Evolutionary conservation across 2,329 filamentous ascomycete genomes (phyloP).

Genomic region (Sporothrix protearum): DNA sequence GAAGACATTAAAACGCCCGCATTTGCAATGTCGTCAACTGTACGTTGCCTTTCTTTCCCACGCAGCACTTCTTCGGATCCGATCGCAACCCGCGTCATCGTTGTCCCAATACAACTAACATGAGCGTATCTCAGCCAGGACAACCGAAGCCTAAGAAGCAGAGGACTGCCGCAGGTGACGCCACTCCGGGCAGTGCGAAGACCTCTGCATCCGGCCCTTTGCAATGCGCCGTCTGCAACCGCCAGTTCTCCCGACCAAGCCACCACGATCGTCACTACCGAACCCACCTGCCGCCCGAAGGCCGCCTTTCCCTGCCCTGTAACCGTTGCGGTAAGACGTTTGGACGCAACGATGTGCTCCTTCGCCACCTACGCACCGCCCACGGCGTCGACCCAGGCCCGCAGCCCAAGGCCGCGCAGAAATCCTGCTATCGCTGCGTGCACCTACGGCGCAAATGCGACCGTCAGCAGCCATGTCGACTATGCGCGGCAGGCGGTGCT

Average conservation of each 20-base stretch:
- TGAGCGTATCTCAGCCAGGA: not conserved
- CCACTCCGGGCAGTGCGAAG: not conserved
- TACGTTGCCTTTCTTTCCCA: not conserved
- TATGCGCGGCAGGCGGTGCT: slow-evolving; percentile 27
- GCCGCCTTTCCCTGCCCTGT: slow-evolving; percentile 29
- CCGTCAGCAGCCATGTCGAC: slow-evolving; percentile 30
- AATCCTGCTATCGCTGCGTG: slow-evolving; percentile 34
- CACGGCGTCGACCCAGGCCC: slow-evolving; percentile 29
- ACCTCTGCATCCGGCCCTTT: not conserved
- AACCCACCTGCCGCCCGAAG: slow-evolving; percentile 31
- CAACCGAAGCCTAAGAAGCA: not conserved
- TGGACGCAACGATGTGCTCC: slow-evolving; percentile 32
- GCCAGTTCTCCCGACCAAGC: slow-evolving; percentile 31
- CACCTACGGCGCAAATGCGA: slow-evolving; percentile 33
- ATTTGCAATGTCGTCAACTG: not conserved
- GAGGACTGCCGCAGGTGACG: not conserved
- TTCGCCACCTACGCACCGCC: slow-evolving; percentile 32
- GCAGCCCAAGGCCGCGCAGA: slow-evolving; percentile 28
- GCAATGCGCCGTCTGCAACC: slow-evolving; percentile 30
- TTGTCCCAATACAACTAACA: not conserved
- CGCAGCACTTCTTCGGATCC: not conserved
- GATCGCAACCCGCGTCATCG: not conserved
- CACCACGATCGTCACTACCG: slow-evolving; percentile 33
- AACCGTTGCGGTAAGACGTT: slow-evolving; percentile 29
- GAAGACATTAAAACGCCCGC: not conserved